A percentile compares a stretch with the other conserved stretches of the same genome.
These are phyloP conservation scores for Heliophila coronopifolia DNA, from an alignment of 441 rosid species.

Conservation along the genomic window DNA sequence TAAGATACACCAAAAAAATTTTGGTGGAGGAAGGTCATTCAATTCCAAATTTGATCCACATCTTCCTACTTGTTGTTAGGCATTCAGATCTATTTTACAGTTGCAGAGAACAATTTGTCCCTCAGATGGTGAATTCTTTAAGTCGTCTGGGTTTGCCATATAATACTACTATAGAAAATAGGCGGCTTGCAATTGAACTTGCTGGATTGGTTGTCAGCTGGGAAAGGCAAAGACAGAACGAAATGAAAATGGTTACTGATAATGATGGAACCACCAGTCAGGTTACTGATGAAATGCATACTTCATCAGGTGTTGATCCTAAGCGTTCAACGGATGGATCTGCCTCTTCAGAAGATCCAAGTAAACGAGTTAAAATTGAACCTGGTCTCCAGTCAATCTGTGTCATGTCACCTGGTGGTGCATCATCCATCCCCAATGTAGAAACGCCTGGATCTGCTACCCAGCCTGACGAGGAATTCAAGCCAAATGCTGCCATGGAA, in stretches of 20 bases:
- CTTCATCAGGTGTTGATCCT: conserved; percentile 53
- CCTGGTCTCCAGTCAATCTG: conserved; percentile 92
- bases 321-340: conserved; percentile 80
- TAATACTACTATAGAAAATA: conserved; percentile 87
- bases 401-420: conserved; percentile 95
- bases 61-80: conserved; percentile 96
- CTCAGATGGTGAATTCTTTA: conserved; percentile 99
- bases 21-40: conserved; percentile 99
- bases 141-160: conserved; percentile 98
- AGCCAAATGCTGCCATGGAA: conserved; percentile 99
- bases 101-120: conserved; percentile 99
- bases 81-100: conserved; percentile 97
- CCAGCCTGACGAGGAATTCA: conserved; percentile 98
- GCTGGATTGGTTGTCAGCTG: conserved; percentile 99
- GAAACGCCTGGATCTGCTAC: conserved; percentile 96
- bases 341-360: conserved; percentile 72
- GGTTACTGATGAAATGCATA: conserved; percentile 51
- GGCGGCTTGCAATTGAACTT: conserved; percentile 99
- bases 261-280: conserved; percentile 56
- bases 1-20: conserved; percentile 94
- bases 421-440: conserved; percentile 77
- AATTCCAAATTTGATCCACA: conserved; percentile 94
- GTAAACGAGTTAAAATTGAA: conserved; percentile 87
- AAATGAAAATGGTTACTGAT: conserved; percentile 67
- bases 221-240: conserved; percentile 98